Evolutionary conservation across 257 asterid species (phyloP).

Genomic region (Eucommia ulmoides): DNA sequence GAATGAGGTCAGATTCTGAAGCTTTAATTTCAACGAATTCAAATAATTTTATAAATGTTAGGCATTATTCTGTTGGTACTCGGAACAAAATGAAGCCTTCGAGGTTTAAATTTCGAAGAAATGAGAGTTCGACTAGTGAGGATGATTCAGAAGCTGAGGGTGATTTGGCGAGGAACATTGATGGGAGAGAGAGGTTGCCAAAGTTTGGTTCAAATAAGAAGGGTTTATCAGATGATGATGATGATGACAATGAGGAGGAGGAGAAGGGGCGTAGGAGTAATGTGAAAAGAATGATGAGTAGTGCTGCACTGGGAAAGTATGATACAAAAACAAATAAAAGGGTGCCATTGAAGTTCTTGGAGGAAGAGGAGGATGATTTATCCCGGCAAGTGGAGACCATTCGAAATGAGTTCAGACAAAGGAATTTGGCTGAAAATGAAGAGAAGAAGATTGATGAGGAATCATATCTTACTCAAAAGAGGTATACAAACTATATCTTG

Average conservation of each 20-base stretch:
- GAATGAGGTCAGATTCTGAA: conserved; percentile 8
- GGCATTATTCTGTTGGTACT: background rate
- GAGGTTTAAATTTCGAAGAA: conserved; percentile 22
- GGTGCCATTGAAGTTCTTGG: conserved; percentile 37
- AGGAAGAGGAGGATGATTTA: conserved; percentile 61
- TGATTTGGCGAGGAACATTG: conserved; percentile 12
- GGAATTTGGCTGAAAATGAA: conserved; percentile 29
- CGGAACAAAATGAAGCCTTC: conserved; percentile 9
- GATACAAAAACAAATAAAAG: conserved; percentile 54
- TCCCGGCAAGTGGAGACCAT: conserved; percentile 51
- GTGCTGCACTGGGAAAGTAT: conserved; percentile 72
- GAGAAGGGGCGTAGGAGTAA: conserved; percentile 17
- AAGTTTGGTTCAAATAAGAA: conserved; percentile 29
- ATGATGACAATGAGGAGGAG: conserved; percentile 24
- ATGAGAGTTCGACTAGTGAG: conserved; percentile 18
- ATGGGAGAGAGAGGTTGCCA: conserved; percentile 33
- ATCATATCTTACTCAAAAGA: conserved; percentile 50
- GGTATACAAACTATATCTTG: conserved; percentile 24
- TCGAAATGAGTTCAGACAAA: conserved; percentile 40
- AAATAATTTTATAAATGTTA: conserved; percentile 7
- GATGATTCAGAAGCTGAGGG: conserved; percentile 15
- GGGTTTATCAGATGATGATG: conserved; percentile 38
- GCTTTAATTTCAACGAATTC: conserved; percentile 8
- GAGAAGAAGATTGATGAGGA: conserved; percentile 30
- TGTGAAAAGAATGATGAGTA: conserved; percentile 27